phyloP scores from a whole-genome alignment of 768 basidiomycete genomes.

The Termitomyces sp. region DNA sequence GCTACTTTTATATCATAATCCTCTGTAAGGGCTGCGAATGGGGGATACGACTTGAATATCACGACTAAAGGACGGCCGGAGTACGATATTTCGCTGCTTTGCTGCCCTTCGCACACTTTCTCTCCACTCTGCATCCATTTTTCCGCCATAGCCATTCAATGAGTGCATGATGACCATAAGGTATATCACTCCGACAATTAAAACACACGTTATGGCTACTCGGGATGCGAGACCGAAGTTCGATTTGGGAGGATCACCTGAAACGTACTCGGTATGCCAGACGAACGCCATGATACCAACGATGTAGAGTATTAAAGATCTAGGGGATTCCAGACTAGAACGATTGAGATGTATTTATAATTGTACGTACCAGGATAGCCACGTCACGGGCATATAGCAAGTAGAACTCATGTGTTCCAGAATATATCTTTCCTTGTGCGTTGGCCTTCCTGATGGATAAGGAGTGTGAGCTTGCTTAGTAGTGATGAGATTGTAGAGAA shows the following conservation, averaged over 20 bases:
- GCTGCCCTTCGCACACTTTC: neutral
- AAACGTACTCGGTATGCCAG: slow-evolving; percentile 42
- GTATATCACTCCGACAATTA: slow-evolving; percentile 55
- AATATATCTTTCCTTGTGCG: slow-evolving; percentile 17
- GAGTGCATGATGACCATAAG: slow-evolving; percentile 56
- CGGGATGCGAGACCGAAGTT: slow-evolving; percentile 52
- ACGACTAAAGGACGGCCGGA: neutral
- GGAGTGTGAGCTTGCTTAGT: neutral
- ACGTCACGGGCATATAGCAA: slow-evolving; percentile 63
- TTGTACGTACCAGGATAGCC: slow-evolving; percentile 57
- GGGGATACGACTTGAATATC: no score
- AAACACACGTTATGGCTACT: slow-evolving; percentile 47
- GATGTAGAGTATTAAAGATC: slow-evolving; percentile 67
- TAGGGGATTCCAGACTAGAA: slow-evolving; percentile 13
- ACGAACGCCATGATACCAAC: slow-evolving; percentile 60
- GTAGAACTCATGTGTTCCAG: slow-evolving; percentile 62
- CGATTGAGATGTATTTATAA: no score
- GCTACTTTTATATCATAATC: no score
- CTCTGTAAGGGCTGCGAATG: no score
- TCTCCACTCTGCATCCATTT: slow-evolving; percentile 3
- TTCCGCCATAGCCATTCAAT: slow-evolving; percentile 51
- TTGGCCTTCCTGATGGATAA: slow-evolving; percentile 3
- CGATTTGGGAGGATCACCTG: slow-evolving; percentile 6
- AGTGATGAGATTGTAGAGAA: neutral
- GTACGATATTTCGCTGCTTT: neutral